A percentile compares a stretch with the other conserved stretches of the same genome.
phyloP scores from a whole-genome alignment of 2,329 filamentous ascomycete species.

The Botrytis aclada region DNA sequence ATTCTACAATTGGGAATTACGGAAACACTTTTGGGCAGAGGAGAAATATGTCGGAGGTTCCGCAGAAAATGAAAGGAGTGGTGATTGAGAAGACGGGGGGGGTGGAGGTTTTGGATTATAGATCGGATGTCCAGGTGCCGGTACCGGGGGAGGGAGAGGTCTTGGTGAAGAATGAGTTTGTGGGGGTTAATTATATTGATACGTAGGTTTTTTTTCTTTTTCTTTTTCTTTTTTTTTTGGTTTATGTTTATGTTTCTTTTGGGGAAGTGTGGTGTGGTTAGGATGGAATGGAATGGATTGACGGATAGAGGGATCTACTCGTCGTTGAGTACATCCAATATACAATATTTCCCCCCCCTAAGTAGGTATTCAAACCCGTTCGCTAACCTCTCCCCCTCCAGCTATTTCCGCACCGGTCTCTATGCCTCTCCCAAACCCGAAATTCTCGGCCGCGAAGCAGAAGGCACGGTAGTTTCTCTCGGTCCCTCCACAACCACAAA shows the following conservation, averaged over 20 bases:
- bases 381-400: slow-evolving; percentile 31
- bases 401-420: slow-evolving; percentile 84
- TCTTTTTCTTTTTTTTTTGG: background rate
- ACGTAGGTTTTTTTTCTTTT: slow-evolving; percentile 46
- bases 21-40: no score
- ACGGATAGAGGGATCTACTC: background rate
- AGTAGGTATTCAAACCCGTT: background rate
- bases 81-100: slow-evolving; percentile 70
- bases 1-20: no score
- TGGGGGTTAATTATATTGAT: slow-evolving; percentile 88
- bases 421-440: slow-evolving; percentile 72
- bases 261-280: background rate
- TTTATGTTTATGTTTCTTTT: background rate
- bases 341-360: background rate
- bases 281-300: no score
- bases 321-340: background rate
- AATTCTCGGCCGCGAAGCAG: slow-evolving; percentile 76
- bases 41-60: slow-evolving; percentile 22
- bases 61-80: slow-evolving; percentile 56
- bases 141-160: slow-evolving; percentile 64
- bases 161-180: slow-evolving; percentile 74
- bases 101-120: slow-evolving; percentile 69
- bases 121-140: slow-evolving; percentile 68
- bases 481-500: slow-evolving; percentile 51
- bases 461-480: slow-evolving; percentile 65